Evolutionary conservation across 106 monocot species (phyloP).

Genomic region (Cymbidium sinense): DNA sequence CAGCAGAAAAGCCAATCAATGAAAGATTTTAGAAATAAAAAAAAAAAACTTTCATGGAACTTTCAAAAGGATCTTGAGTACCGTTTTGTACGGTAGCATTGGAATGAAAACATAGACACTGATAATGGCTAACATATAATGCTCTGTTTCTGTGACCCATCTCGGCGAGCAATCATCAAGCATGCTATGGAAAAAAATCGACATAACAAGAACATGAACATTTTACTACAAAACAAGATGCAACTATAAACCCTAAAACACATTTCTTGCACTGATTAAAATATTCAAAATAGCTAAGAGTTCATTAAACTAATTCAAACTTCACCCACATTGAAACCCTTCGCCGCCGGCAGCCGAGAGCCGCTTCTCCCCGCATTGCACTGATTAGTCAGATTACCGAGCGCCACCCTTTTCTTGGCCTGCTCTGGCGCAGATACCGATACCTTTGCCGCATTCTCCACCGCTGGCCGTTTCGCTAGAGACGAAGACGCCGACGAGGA

Average conservation of each 20-base stretch:
- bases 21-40: not conserved
- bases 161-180: not conserved
- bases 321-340: constrained; percentile 27
- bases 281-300: not conserved
- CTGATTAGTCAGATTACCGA: constrained; percentile 54
- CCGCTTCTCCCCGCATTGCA: constrained; percentile 8
- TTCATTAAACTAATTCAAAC: constrained; percentile 1
- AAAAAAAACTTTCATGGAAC: not conserved
- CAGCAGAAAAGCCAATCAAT: not conserved
- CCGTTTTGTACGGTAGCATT: not conserved
- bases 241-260: not conserved
- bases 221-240: not conserved
- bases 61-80: not conserved
- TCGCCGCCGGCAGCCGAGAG: constrained; percentile 1
- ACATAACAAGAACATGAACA: not conserved
- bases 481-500: constrained; percentile 12
- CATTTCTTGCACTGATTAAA: not conserved
- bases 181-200: not conserved
- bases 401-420: constrained; percentile 61
- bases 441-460: constrained; percentile 15
- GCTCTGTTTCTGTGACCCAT: not conserved
- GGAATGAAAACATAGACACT: not conserved
- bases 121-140: not conserved
- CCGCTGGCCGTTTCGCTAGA: constrained; percentile 19
- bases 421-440: constrained; percentile 24